A percentile compares a stretch with the other conserved stretches of the same genome.
phyloP scores from a whole-genome alignment of 768 basidiomycete genomes.

The Agaricus bisporus region DNA sequence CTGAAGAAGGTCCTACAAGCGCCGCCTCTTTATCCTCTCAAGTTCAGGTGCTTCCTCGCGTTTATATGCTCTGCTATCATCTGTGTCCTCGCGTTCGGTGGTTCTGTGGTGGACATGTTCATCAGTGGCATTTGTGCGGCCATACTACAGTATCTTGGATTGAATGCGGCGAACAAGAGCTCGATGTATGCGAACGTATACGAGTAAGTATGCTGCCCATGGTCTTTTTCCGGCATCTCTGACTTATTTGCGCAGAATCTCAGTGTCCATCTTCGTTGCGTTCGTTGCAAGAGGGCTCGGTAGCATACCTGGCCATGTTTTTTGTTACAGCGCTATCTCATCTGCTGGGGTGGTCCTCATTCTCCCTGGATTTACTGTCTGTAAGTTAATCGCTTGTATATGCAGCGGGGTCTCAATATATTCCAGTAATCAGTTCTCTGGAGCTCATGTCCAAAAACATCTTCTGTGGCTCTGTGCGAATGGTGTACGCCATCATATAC shows the following conservation, averaged over 20 bases:
- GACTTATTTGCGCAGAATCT: slow-evolving; percentile 47
- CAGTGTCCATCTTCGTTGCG: slow-evolving; percentile 77
- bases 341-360: slow-evolving; percentile 89
- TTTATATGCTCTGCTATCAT: slow-evolving; percentile 77
- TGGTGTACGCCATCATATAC: slow-evolving; percentile 84
- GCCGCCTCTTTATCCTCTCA: slow-evolving; percentile 63
- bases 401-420: background rate
- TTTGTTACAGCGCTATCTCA: slow-evolving; percentile 89
- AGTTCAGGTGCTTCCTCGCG: slow-evolving; percentile 64
- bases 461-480: slow-evolving; percentile 74
- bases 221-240: background rate
- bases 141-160: slow-evolving; percentile 70
- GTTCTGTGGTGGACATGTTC: slow-evolving; percentile 78
- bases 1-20: slow-evolving; percentile 59
- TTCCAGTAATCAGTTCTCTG: slow-evolving; percentile 65
- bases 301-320: slow-evolving; percentile 64
- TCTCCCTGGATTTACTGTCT: slow-evolving; percentile 79
- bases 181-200: slow-evolving; percentile 94
- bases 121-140: slow-evolving; percentile 66
- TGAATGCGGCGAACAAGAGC: slow-evolving; percentile 79
- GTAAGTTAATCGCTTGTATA: slow-evolving; percentile 37
- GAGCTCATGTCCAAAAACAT: slow-evolving; percentile 79
- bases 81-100: slow-evolving; percentile 79
- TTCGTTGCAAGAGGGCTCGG: slow-evolving; percentile 78
- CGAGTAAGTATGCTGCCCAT: slow-evolving; percentile 52